These are phyloP conservation scores for Scheffersomyces ergatensis DNA, from an alignment of 805 yeast genomes.

Conservation along the genomic window DNA sequence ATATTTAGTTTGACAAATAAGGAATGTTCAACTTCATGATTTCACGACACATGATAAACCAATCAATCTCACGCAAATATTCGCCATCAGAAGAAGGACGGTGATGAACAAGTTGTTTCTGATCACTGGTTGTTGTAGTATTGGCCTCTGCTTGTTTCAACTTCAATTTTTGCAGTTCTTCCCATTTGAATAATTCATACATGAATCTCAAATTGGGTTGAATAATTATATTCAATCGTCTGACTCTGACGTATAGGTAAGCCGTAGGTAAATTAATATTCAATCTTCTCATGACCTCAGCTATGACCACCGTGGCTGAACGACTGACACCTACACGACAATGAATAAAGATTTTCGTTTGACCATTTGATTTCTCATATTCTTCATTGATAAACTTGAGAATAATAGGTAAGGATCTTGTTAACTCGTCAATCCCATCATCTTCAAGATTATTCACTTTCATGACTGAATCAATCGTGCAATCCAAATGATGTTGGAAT, in stretches of 20 bases:
- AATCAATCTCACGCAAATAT: conserved; percentile 66
- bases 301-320: conserved; percentile 93
- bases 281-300: conserved; percentile 84
- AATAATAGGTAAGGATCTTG: conserved; percentile 59
- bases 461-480: conserved; percentile 48
- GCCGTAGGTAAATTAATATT: conserved; percentile 71
- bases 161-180: conserved; percentile 23
- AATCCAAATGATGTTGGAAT: conserved; percentile 2
- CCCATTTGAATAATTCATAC: conserved; percentile 76
- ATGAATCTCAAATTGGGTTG: conserved; percentile 91
- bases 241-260: conserved; percentile 82
- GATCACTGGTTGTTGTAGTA: no score
- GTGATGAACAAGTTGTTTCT: no score
- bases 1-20: conserved; percentile 37
- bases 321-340: conserved; percentile 96
- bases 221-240: conserved; percentile 86
- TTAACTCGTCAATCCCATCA: conserved; percentile 83
- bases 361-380: conserved; percentile 19
- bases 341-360: conserved; percentile 60
- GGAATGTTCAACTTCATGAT: conserved; percentile 74
- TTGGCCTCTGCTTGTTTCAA: conserved; percentile 7
- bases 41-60: conserved; percentile 85
- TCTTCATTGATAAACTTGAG: conserved; percentile 58
- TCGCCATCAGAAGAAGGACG: conserved; percentile 6
- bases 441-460: conserved; percentile 76